Evolutionary conservation across 1,139 yeast species (phyloP), one percentile per base, ranked within the genome.

Genomic region (Lodderomyces elongisporus): DNA sequence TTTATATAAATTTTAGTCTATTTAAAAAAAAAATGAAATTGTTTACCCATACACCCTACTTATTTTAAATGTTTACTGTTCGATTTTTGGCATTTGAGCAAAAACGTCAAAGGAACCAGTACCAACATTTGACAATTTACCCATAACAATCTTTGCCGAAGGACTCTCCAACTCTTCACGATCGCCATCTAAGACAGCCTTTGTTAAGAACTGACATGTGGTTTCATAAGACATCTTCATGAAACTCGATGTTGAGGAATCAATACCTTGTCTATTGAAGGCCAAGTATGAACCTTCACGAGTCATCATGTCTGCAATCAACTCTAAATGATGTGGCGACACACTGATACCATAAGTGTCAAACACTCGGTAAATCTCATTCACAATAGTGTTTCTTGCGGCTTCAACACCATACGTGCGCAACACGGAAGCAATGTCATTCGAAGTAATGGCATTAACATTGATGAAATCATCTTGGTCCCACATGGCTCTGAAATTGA

Each of bases 191-290:
- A 93, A 70, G 29, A 93, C 97, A 9, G 98, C 95, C 68, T 87
- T 87, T 35, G 96, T 91, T 60, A 93, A 74, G 73, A 93, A 93
- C 61, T 85, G 95, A 68, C 96, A 88, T 2, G 99, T 93, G 31
- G 98, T 91, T 66, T 93, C 99, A 61, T 88, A 93, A 39, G 96
- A 87, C 99, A 93, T 93, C 72, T 93, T 93, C 91, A 88, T 82
- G 68, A 93, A 85, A 21, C 97, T 85, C 8, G 97, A 89, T 2
- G 97, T 88, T 15, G 93, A 79, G 2, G 95, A 75, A 57, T 91
- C 97, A 57, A 93, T 89, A 61, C 98, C 98, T 66, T 88, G 96
- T 72, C 99, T 83, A 64, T 88, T 89, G 70, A 93, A 93, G 17
- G 99, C 96, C 58, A 91, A 68, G 57, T 89, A 93, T 3, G 93